Conservation (phyloP, 176 grass and related monocot genomes). For the Metroxylon sagu region DNA sequence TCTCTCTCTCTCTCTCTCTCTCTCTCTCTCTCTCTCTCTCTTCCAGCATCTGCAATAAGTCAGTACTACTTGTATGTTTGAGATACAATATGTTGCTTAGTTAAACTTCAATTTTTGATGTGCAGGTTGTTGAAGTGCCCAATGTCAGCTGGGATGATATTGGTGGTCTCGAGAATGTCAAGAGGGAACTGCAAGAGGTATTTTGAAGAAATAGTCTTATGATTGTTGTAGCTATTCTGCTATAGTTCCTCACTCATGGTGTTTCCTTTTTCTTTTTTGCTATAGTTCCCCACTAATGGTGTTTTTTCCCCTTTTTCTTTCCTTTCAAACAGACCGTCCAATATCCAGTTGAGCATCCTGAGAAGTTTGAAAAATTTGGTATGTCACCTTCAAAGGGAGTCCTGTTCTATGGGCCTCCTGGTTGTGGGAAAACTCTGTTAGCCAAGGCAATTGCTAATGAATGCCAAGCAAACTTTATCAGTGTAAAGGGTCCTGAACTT, state of each 20-base stretch:
- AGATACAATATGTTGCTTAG: no score
- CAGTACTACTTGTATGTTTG: no score
- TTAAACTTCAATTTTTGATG: background rate
- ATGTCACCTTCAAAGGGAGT: constrained; percentile 62
- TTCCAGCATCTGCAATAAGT: background rate
- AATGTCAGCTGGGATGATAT: constrained; percentile 51
- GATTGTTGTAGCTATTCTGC: no score
- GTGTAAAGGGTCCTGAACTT: constrained; percentile 54
- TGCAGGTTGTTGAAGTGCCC: constrained; percentile 55
- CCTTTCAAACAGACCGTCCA: constrained; percentile 27
- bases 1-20: no score
- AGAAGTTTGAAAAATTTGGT: constrained; percentile 58
- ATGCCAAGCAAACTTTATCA: constrained; percentile 68
- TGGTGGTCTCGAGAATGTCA: constrained; percentile 53
- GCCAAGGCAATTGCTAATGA: constrained; percentile 64
- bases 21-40: background rate
- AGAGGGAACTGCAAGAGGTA: constrained; percentile 64
- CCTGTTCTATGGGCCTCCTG: constrained; percentile 53
- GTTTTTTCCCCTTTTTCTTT: constrained; percentile 1
- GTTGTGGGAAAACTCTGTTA: constrained; percentile 52
- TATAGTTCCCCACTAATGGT: background rate
- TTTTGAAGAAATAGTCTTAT: background rate
- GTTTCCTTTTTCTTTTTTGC: background rate
- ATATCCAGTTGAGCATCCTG: constrained; percentile 56
- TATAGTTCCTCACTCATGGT: no score